Percentiles rank a stretch among this genome's conserved stretches.
Evolutionary conservation across 805 yeast genomes (phyloP).

Genomic region (Candida ortonii): DNA sequence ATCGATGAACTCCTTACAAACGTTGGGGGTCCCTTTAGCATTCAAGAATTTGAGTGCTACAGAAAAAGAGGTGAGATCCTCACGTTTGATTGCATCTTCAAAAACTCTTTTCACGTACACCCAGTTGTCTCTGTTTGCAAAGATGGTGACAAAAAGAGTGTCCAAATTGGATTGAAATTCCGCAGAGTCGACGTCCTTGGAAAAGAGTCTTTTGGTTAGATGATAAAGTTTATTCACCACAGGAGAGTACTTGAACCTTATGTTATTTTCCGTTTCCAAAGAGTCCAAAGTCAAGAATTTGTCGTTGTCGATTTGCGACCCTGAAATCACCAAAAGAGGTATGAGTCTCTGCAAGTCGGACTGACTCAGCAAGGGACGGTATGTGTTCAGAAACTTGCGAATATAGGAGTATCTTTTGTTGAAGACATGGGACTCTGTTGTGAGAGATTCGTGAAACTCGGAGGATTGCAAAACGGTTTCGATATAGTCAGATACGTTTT

Average conservation of each 20-base stretch:
- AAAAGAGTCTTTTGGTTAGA: conserved; percentile 12
- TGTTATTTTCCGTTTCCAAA: background rate
- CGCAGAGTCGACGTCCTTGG: conserved; percentile 6
- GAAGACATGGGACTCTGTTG: conserved; percentile 15
- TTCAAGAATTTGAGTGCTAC: conserved; percentile 11
- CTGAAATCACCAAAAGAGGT: conserved; percentile 27
- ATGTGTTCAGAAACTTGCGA: conserved; percentile 16
- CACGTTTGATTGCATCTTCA: conserved; percentile 14
- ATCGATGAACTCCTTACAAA: conserved; percentile 15
- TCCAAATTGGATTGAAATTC: conserved; percentile 14
- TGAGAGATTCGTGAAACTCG: conserved; percentile 23
- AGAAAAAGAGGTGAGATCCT: conserved; percentile 13
- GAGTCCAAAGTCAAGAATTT: conserved; percentile 19
- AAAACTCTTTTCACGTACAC: conserved; percentile 13
- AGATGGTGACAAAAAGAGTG: conserved; percentile 15
- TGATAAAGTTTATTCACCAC: conserved; percentile 14
- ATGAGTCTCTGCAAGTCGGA: conserved; percentile 22
- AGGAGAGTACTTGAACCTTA: conserved; percentile 14
- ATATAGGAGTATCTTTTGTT: conserved; percentile 22
- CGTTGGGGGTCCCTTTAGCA: conserved; percentile 6
- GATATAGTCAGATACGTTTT: conserved; percentile 21
- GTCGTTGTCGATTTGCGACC: conserved; percentile 27
- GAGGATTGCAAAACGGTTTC: conserved; percentile 27
- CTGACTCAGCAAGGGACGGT: conserved; percentile 20
- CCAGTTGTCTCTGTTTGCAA: conserved; percentile 20